Evolutionary conservation across 345 rosid genomes (phyloP).

Genomic region (Cochlearia excelsa): DNA sequence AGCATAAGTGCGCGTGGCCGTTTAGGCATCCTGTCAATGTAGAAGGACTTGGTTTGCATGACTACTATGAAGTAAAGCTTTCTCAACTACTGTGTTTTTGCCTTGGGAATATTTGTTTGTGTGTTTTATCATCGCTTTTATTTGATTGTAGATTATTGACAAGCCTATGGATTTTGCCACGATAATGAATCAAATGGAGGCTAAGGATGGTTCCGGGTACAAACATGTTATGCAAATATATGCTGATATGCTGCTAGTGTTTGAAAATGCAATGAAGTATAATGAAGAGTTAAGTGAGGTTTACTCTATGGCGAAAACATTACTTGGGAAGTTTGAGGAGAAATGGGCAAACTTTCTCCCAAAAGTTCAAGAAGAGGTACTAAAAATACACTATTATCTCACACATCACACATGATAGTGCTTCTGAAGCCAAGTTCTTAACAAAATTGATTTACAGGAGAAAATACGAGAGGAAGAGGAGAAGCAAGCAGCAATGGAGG

Average conservation of each 20-base stretch:
- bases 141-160: slow-evolving; percentile 57
- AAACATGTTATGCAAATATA: slow-evolving; percentile 73
- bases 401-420: slow-evolving; percentile 15
- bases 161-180: slow-evolving; percentile 97
- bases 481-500: slow-evolving; percentile 54
- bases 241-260: slow-evolving; percentile 77
- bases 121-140: slow-evolving; percentile 6
- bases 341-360: slow-evolving; percentile 79
- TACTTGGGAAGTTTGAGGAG: slow-evolving; percentile 81
- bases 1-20: slow-evolving; percentile 87
- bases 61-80: slow-evolving; percentile 66
- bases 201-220: slow-evolving; percentile 76
- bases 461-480: slow-evolving; percentile 66
- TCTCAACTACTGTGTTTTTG: neutral
- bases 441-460: slow-evolving; percentile 43
- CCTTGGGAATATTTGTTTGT: too few relatives aligned
- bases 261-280: slow-evolving; percentile 94
- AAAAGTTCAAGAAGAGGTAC: slow-evolving; percentile 80
- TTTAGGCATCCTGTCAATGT: slow-evolving; percentile 93
- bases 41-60: slow-evolving; percentile 76
- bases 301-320: slow-evolving; percentile 75
- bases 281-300: slow-evolving; percentile 71
- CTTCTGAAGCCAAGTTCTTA: slow-evolving; percentile 7
- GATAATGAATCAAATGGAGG: slow-evolving; percentile 83
- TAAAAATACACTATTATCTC: neutral